Base-by-base conservation (phyloP, 208 protist genomes). In the Willaertia magna region DNA sequence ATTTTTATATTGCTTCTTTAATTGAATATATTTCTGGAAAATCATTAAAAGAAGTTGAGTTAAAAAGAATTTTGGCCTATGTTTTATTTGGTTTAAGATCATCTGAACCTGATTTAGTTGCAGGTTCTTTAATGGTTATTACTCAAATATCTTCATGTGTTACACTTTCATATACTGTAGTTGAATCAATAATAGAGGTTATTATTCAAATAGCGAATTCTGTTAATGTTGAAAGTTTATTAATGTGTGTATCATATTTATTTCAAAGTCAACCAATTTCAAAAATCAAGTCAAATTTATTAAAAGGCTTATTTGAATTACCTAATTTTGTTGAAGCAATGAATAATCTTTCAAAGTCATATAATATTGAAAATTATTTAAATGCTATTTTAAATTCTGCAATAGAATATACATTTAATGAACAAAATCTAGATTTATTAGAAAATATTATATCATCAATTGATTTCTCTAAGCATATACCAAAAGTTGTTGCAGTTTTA, bases 71-170 rank as follows among this genome's bases (percentile, higher is more conserved):
- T 1, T 81, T 89, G 2, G 79, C 88, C 9, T 85, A 74, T 46
- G 39, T 90, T 26, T 86, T 88, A 22, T n/a, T 26, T 39, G 86
- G 86, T 51, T 39, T 83, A 34, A 87, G 87, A 51, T 44, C 49
- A 1, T 9, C 0, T 49, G 42, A 46, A 26, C 4, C 39, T 42
- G 83, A 86, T 51, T 22, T 81, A 39, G 40, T 76, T 2, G 39
- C 74, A 18, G 86, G 84, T 12, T 86, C 74, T 11, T 88, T 83
- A 51, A 90, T 90, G 86, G 82, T 90, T 46, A 49, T 86, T 11
- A 85, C 84, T 14, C 86, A 88, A 61, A 85, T 90, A 39, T 47
- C 86, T 22, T 83, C 78, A 7, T 39, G 67, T 22, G 74, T 81
- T 2, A 49, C 83, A 18, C 14, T 89, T 16, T 42, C 79, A 11